Percentiles rank a stretch among this genome's conserved stretches.
These are phyloP conservation scores for Herpotrichia juniperi DNA, from an alignment of 2,329 filamentous ascomycete genomes.

Conservation along the genomic window DNA sequence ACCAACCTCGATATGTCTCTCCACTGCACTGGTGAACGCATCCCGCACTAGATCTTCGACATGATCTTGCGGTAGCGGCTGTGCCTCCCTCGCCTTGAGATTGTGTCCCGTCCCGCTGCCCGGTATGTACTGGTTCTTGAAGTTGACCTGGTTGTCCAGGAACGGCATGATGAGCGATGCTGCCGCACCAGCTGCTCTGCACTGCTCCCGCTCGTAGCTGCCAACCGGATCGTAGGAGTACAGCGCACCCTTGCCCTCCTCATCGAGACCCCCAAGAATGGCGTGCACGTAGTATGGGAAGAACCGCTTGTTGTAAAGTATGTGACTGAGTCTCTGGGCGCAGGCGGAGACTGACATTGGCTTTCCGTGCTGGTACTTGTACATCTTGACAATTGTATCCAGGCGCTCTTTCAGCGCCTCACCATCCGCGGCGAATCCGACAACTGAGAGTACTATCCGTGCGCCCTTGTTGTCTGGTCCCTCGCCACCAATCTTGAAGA, in stretches of 20 bases:
- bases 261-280: conserved; percentile 91
- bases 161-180: conserved; percentile 98
- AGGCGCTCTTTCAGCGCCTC: conserved; percentile 92
- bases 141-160: conserved; percentile 99
- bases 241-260: conserved; percentile 90
- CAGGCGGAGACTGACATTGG: conserved; percentile 93
- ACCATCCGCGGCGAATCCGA: conserved; percentile 94
- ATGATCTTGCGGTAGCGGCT: conserved; percentile 72
- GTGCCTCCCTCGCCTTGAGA: conserved; percentile 70
- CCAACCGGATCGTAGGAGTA: conserved; percentile 99
- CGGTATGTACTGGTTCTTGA: conserved; percentile 97
- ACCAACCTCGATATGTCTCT: conserved; percentile 98
- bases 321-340: conserved; percentile 91
- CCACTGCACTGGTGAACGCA: conserved; percentile 96
- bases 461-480: conserved; percentile 84
- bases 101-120: conserved; percentile 84
- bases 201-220: conserved; percentile 96
- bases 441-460: conserved; percentile 88
- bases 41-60: conserved; percentile 92
- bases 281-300: conserved; percentile 98
- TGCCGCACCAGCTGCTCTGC: conserved; percentile 89
- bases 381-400: conserved; percentile 97
- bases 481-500: conserved; percentile 95
- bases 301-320: conserved; percentile 96
- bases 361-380: conserved; percentile 97